Conservation (phyloP, 768 basidiomycete species). For the Trametes coccinea region DNA sequence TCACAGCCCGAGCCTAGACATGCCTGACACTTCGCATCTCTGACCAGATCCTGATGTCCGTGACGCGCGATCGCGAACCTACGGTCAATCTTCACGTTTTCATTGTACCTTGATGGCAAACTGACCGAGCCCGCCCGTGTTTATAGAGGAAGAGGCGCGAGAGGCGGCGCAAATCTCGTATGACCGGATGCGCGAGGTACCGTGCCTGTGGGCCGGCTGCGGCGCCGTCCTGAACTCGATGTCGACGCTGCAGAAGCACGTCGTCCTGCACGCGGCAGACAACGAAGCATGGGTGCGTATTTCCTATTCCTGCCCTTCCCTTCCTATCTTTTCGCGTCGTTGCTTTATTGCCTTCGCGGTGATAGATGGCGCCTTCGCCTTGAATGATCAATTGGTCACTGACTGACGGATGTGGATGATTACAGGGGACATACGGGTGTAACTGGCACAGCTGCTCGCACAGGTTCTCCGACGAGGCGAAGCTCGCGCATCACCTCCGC, state of each 20-base stretch:
- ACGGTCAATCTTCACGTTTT: constrained; percentile 6
- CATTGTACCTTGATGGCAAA: not conserved
- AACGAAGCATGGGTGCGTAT: constrained; percentile 31
- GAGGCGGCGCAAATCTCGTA: constrained; percentile 49
- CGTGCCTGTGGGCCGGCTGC: constrained; percentile 65
- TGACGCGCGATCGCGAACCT: not conserved
- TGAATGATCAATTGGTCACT: constrained; percentile 2
- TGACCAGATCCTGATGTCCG: constrained; percentile 7
- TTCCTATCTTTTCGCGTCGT: not conserved
- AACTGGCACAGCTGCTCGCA: constrained; percentile 59
- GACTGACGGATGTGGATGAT: not conserved
- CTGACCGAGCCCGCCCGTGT: not conserved
- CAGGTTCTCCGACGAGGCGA: constrained; percentile 37
- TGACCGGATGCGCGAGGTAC: constrained; percentile 45
- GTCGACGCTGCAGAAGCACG: constrained; percentile 50
- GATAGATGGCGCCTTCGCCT: not conserved
- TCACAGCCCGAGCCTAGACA: not conserved
- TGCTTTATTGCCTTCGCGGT: not conserved
- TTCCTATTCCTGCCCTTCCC: not conserved
- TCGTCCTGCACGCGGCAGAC: constrained; percentile 40
- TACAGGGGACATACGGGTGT: constrained; percentile 46
- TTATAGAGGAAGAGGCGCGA: constrained; percentile 42
- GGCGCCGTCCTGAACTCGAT: constrained; percentile 54
- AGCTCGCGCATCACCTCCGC: constrained; percentile 50
- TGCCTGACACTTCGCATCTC: too few relatives aligned